Conservation (phyloP, 257 asterid genomes). For the Gentiana macrophylla region DNA sequence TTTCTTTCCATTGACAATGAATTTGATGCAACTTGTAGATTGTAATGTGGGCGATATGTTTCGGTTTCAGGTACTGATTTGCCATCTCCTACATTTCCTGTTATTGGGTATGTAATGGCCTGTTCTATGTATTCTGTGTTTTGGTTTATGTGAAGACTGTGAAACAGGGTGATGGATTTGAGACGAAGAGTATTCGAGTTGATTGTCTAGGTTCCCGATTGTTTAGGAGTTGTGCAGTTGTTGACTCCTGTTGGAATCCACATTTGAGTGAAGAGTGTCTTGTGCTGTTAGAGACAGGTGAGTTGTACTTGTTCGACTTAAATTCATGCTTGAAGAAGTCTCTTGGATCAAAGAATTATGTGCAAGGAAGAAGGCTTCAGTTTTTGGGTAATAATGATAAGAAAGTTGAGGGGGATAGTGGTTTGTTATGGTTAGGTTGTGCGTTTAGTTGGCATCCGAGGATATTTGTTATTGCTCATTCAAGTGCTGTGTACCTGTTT, state of each 20-base stretch:
- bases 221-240: slow-evolving; percentile 34
- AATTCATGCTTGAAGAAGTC: slow-evolving; percentile 8
- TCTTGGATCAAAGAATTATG: background rate
- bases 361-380: slow-evolving; percentile 20
- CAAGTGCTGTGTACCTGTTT: slow-evolving; percentile 42
- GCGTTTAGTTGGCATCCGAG: slow-evolving; percentile 78
- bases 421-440: slow-evolving; percentile 42
- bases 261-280: slow-evolving; percentile 62
- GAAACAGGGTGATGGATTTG: slow-evolving; percentile 13
- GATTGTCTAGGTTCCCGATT: slow-evolving; percentile 40
- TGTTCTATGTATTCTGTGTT: slow-evolving; percentile 34
- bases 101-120: too few species aligned
- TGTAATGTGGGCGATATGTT: too few species aligned
- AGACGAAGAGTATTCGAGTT: slow-evolving; percentile 14
- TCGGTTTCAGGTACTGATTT: too few species aligned
- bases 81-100: too few species aligned
- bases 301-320: slow-evolving; percentile 55
- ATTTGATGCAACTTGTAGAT: too few species aligned
- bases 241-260: slow-evolving; percentile 76
- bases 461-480: slow-evolving; percentile 43
- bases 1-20: too few species aligned
- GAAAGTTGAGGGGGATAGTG: slow-evolving; percentile 14
- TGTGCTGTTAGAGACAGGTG: slow-evolving; percentile 61
- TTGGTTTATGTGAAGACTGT: slow-evolving; percentile 42
- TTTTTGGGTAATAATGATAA: slow-evolving; percentile 29